Evolutionary conservation across 495 filamentous ascomycete genomes (phyloP).

Genomic region (Friedmanniomyces simplex): DNA sequence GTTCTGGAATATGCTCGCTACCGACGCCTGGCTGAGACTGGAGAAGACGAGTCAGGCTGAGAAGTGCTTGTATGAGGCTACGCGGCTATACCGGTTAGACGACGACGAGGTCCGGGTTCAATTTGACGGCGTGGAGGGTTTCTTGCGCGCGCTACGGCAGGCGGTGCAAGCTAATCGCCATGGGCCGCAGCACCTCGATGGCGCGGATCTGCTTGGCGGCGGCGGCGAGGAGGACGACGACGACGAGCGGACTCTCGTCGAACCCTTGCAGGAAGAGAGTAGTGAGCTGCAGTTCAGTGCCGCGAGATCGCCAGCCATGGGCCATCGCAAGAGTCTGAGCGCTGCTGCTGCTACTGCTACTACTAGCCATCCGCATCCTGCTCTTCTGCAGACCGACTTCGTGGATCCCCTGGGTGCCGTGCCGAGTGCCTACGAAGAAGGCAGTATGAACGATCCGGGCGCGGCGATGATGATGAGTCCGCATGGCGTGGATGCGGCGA

Average conservation of each 20-base stretch:
- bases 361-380: too few species aligned
- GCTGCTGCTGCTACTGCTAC: neutral
- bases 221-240: neutral
- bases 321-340: conserved; percentile 28
- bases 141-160: conserved; percentile 46
- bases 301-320: neutral
- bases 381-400: conserved; percentile 18
- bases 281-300: neutral
- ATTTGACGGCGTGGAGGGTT: conserved; percentile 47
- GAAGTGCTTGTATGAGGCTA: conserved; percentile 58
- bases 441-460: neutral
- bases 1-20: conserved; percentile 76
- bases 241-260: conserved; percentile 11
- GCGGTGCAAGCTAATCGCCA: conserved; percentile 13
- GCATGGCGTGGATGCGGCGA: neutral
- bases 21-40: conserved; percentile 69
- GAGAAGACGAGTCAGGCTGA: conserved; percentile 60
- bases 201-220: conserved; percentile 4
- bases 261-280: conserved; percentile 11
- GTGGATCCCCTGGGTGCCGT: conserved; percentile 15
- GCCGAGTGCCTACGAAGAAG: conserved; percentile 9
- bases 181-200: conserved; percentile 11
- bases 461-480: conserved; percentile 3
- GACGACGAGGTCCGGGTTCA: conserved; percentile 12
- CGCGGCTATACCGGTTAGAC: conserved; percentile 48